Percentiles rank a stretch among this genome's conserved stretches.
These are phyloP conservation scores for Oryza longistaminata DNA, from an alignment of 176 grass and related monocot species.

Conservation along the genomic window DNA sequence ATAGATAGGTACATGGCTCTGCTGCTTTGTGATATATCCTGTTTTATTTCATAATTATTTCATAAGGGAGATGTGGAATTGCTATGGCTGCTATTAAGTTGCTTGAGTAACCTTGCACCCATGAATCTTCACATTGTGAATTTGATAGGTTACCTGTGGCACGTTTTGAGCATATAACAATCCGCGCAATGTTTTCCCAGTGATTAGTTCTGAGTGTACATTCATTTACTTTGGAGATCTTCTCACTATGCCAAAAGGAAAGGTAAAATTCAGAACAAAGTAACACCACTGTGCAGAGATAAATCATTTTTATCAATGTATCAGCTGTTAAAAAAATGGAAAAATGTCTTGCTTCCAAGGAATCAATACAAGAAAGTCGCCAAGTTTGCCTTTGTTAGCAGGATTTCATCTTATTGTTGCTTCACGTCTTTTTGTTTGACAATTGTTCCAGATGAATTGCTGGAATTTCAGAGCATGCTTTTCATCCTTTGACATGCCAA, in stretches of 20 bases:
- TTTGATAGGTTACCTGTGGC: background rate
- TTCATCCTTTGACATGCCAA: background rate
- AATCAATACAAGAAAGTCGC: background rate
- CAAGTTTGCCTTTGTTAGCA: background rate
- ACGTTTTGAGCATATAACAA: background rate
- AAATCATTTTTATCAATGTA: background rate
- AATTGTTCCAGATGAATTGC: background rate
- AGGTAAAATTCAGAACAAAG: background rate
- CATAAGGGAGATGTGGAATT: constrained; percentile 20
- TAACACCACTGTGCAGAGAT: background rate
- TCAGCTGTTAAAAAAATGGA: background rate
- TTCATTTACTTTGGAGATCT: background rate
- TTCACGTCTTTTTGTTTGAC: background rate
- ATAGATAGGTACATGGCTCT: constrained; percentile 44
- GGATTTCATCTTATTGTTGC: background rate
- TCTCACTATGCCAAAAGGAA: background rate
- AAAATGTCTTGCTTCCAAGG: background rate
- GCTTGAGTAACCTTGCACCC: background rate
- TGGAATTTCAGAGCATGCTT: background rate
- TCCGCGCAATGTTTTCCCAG: background rate
- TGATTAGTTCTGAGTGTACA: background rate
- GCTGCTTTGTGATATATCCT: constrained; percentile 22
- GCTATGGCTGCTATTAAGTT: background rate
- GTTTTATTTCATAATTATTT: background rate
- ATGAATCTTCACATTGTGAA: background rate